These are phyloP conservation scores for Dichotomopilus funicola DNA, from an alignment of 2,329 filamentous ascomycete genomes.

Conservation along the genomic window DNA sequence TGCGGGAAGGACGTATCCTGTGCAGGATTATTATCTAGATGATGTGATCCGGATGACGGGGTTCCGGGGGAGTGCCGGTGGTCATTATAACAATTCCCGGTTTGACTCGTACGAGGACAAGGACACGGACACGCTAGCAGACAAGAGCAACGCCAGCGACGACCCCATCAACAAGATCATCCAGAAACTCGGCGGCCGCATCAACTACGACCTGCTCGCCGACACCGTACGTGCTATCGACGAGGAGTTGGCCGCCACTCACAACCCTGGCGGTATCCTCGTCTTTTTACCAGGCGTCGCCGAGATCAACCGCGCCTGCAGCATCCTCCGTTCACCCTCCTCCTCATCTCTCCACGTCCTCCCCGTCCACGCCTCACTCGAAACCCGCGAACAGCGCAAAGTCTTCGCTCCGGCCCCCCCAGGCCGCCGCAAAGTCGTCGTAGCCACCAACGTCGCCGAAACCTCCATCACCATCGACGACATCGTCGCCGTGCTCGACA, in stretches of 20 bases:
- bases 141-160: conserved; percentile 28
- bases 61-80: conserved; percentile 45
- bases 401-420: conserved; percentile 73
- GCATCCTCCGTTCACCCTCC: conserved; percentile 53
- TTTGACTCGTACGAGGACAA: conserved; percentile 32
- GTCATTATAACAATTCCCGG: conserved; percentile 18
- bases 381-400: conserved; percentile 77
- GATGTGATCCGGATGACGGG: conserved; percentile 76
- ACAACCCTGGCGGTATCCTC: conserved; percentile 78
- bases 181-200: conserved; percentile 67
- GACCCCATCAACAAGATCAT: conserved; percentile 63
- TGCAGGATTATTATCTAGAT: conserved; percentile 84
- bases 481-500: conserved; percentile 92
- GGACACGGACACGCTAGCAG: conserved; percentile 26
- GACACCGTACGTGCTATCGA: conserved; percentile 79
- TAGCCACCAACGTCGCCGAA: conserved; percentile 94
- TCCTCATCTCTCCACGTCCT: conserved; percentile 64
- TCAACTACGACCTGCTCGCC: conserved; percentile 84
- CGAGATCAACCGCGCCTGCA: conserved; percentile 80
- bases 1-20: conserved; percentile 79
- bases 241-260: conserved; percentile 56
- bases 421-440: conserved; percentile 85
- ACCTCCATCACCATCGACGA: conserved; percentile 99
- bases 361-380: conserved; percentile 84
- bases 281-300: conserved; percentile 89